phyloP scores from a whole-genome alignment of 495 filamentous ascomycete species.

The Ramalina intermedia region DNA sequence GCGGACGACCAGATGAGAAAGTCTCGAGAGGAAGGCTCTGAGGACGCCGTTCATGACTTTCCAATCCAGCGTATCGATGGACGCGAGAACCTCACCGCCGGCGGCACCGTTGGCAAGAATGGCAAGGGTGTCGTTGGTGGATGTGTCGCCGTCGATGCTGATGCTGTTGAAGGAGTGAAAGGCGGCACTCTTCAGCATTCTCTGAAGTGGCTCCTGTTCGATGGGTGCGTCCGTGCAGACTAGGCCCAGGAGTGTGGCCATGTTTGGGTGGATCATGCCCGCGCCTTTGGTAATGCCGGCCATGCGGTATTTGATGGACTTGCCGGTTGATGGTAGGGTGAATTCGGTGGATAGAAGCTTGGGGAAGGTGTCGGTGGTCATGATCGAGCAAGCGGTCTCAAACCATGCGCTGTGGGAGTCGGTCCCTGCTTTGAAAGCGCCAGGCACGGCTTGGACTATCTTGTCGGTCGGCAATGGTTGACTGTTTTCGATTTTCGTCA shows the following conservation, averaged over 20 bases:
- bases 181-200: constrained; percentile 58
- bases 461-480: constrained; percentile 86
- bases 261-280: constrained; percentile 99
- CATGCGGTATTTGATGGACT: constrained; percentile 56
- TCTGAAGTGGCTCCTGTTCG: constrained; percentile 47
- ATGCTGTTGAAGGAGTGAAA: constrained; percentile 92
- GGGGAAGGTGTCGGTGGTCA: constrained; percentile 97
- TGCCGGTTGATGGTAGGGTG: constrained; percentile 64
- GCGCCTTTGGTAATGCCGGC: constrained; percentile 97
- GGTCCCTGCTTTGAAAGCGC: constrained; percentile 52
- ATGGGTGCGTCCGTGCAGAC: constrained; percentile 89
- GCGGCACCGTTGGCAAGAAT: constrained; percentile 90
- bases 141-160: constrained; percentile 90
- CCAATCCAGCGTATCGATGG: constrained; percentile 40
- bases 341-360: constrained; percentile 83
- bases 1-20: constrained; percentile 84
- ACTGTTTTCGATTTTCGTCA: no score
- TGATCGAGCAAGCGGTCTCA: constrained; percentile 77
- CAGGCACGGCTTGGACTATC: constrained; percentile 70
- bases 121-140: constrained; percentile 91
- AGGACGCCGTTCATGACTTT: constrained; percentile 56
- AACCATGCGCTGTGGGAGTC: constrained; percentile 77
- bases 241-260: constrained; percentile 91
- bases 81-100: constrained; percentile 49
- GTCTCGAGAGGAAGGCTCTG: constrained; percentile 61